Percentiles rank a stretch among this genome's conserved stretches.
These are phyloP conservation scores for Parmales sp. DNA, from an alignment of 108 stramenopile genomes.

Conservation along the genomic window DNA sequence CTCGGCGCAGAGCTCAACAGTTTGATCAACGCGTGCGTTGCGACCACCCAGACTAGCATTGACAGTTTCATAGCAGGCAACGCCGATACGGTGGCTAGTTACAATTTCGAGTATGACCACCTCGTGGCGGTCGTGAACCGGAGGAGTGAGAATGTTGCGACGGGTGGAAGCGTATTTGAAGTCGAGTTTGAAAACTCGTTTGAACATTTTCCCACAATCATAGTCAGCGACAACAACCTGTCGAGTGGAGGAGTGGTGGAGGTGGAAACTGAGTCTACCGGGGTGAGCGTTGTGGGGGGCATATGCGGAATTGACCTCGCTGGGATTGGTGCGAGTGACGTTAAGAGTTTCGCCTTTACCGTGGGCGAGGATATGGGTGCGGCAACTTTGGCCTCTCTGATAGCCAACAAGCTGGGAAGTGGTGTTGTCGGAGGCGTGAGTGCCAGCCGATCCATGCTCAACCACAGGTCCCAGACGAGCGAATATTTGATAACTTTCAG, in stretches of 20 bases:
- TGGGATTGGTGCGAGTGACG: neutral
- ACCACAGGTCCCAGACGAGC: neutral
- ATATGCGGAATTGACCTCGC: neutral
- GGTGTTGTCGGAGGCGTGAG: neutral
- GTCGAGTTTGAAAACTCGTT: neutral
- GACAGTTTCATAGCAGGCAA: neutral
- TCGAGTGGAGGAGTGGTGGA: neutral
- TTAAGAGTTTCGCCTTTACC: neutral
- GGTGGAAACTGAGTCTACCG: neutral
- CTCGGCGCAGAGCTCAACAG: neutral
- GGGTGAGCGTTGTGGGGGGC: neutral
- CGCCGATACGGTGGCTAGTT: neutral
- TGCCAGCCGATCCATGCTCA: neutral
- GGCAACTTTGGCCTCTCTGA: neutral
- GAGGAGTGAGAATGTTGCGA: neutral
- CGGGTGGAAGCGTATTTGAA: neutral
- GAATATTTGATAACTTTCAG: neutral
- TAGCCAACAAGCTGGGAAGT: neutral
- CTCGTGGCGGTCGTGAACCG: neutral
- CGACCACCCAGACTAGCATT: neutral
- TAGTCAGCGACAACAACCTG: neutral
- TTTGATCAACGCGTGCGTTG: neutral
- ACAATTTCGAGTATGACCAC: neutral
- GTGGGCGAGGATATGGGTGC: neutral
- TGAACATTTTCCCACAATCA: neutral